phyloP scores from a whole-genome alignment of 805 yeast genomes.

The Grigorovia yakushimaensis region DNA sequence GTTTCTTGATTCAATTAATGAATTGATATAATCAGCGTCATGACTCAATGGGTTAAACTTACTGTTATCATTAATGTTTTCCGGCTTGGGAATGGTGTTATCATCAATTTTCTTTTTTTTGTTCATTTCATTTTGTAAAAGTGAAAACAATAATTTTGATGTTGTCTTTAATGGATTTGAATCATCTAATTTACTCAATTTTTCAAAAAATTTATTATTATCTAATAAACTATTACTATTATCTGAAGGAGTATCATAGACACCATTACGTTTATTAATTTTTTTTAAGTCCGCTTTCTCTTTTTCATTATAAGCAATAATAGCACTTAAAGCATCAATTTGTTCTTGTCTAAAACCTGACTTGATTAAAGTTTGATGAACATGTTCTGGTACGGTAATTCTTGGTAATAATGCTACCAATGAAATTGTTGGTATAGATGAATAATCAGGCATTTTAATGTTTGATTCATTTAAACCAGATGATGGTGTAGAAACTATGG shows the following conservation, averaged over 20 bases:
- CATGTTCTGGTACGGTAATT: conserved; percentile 65
- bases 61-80: background rate
- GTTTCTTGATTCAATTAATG: conserved; percentile 5
- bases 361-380: conserved; percentile 48
- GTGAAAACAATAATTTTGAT: background rate
- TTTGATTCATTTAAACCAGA: conserved; percentile 2
- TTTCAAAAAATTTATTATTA: background rate
- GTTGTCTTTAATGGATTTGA: conserved; percentile 1
- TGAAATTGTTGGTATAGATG: conserved; percentile 26
- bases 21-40: conserved; percentile 1
- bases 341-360: conserved; percentile 64
- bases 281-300: conserved; percentile 10
- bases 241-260: background rate
- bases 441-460: conserved; percentile 24
- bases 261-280: background rate
- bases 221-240: background rate
- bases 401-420: conserved; percentile 42
- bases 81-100: background rate
- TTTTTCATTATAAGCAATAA: conserved; percentile 60
- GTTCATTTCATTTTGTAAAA: background rate
- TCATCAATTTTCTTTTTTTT: background rate
- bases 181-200: conserved; percentile 1
- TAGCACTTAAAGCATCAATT: conserved; percentile 62
- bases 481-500: background rate
- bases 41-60: background rate